Evolutionary conservation across 1,284 basidiomycete species (phyloP).

Genomic region (Cystobasidium slooffiae): DNA sequence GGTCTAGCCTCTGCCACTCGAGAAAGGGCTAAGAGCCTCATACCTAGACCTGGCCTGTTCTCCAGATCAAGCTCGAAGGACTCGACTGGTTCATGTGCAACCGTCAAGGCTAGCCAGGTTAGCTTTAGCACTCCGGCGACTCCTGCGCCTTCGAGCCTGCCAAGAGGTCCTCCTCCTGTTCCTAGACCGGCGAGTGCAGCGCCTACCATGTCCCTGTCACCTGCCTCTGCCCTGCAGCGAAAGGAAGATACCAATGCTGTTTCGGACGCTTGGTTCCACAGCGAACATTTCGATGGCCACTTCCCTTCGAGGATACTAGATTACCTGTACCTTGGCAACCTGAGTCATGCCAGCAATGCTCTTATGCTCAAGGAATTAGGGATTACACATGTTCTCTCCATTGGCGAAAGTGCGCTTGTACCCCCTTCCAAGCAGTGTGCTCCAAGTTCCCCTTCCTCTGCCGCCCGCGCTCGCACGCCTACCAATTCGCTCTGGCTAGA

Average conservation of each 20-base stretch:
- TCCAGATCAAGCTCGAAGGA: conserved; percentile 44
- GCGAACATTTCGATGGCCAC: conserved; percentile 88
- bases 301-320: conserved; percentile 93
- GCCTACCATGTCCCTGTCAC: background rate
- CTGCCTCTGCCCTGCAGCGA: background rate
- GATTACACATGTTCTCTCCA: conserved; percentile 95
- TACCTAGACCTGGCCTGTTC: conserved; percentile 46
- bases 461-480: conserved; percentile 56
- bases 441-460: conserved; percentile 54
- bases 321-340: conserved; percentile 92
- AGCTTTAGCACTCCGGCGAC: background rate
- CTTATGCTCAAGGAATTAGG: conserved; percentile 95
- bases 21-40: conserved; percentile 41
- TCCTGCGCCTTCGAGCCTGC: no score
- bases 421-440: conserved; percentile 57
- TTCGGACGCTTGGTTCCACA: conserved; percentile 83
- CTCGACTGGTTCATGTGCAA: conserved; percentile 25
- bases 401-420: conserved; percentile 87
- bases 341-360: conserved; percentile 91
- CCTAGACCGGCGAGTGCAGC: background rate
- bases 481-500: conserved; percentile 81
- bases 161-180: background rate
- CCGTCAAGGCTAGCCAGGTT: conserved; percentile 14
- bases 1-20: background rate
- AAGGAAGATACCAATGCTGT: conserved; percentile 36